Evolutionary conservation across 306 rosid genomes (phyloP).

Genomic region (Comarum palustre): DNA sequence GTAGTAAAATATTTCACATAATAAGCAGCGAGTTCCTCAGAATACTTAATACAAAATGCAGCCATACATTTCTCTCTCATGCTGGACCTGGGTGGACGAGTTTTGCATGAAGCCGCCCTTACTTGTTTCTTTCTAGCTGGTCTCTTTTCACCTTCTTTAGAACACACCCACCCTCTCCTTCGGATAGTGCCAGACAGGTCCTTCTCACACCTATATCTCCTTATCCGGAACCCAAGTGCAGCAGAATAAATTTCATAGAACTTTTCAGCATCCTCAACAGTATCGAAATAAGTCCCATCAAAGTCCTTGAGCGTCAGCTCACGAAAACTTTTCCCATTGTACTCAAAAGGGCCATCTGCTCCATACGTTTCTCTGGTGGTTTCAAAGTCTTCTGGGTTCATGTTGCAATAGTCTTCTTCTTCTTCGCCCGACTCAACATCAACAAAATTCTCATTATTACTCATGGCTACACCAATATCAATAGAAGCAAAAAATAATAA

Average conservation of each 20-base stretch:
- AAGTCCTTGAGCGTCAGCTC: background rate
- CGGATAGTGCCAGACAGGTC: background rate
- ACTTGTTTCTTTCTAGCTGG: background rate
- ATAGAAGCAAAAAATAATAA: background rate
- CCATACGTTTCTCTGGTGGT: background rate
- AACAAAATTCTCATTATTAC: background rate
- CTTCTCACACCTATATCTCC: background rate
- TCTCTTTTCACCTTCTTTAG: background rate
- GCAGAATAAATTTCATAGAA: slow-evolving; percentile 1
- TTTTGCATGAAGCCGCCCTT: no score
- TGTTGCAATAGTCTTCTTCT: background rate
- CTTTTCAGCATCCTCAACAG: background rate
- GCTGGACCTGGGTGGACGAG: background rate
- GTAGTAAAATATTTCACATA: background rate
- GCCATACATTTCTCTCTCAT: background rate
- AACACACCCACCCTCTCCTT: background rate
- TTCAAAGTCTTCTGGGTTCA: background rate
- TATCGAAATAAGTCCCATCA: background rate
- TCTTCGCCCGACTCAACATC: background rate
- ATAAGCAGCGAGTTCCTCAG: background rate
- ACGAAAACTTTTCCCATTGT: background rate
- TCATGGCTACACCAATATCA: background rate
- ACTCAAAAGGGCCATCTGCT: background rate
- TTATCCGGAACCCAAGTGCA: background rate
- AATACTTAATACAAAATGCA: background rate